Conservation (phyloP, 2,329 filamentous ascomycete species). For the Zymoseptoria ardabiliae region DNA sequence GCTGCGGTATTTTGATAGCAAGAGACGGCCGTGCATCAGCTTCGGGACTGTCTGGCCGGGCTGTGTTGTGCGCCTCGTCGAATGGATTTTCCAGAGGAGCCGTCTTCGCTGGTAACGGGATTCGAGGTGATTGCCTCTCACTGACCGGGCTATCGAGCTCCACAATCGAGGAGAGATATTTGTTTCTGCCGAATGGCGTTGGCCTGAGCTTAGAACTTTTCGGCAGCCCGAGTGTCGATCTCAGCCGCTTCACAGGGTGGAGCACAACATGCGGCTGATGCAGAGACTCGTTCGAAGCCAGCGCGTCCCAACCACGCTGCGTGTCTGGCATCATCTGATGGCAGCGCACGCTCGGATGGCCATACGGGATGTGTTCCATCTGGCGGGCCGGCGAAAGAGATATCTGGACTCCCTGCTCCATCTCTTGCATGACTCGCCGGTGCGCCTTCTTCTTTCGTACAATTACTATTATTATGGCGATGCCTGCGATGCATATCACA, state of each 20-base stretch:
- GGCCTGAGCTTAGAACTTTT: slow-evolving; percentile 17
- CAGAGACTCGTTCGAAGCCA: slow-evolving; percentile 35
- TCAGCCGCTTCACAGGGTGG: slow-evolving; percentile 13
- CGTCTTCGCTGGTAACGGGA: slow-evolving; percentile 16
- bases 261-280: slow-evolving; percentile 12
- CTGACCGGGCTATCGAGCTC: slow-evolving; percentile 28
- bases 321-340: slow-evolving; percentile 18
- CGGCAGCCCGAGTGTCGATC: slow-evolving; percentile 18
- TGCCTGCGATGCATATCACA: slow-evolving; percentile 17
- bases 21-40: slow-evolving; percentile 22
- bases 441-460: slow-evolving; percentile 20
- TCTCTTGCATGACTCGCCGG: slow-evolving; percentile 18
- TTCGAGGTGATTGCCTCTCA: slow-evolving; percentile 19
- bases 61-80: neutral
- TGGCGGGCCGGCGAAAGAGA: slow-evolving; percentile 7
- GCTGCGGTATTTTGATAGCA: slow-evolving; percentile 22
- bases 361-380: slow-evolving; percentile 17
- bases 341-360: slow-evolving; percentile 12
- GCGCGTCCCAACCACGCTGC: slow-evolving; percentile 34
- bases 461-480: slow-evolving; percentile 18
- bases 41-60: slow-evolving; percentile 19
- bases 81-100: neutral
- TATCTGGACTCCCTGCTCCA: slow-evolving; percentile 17
- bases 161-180: slow-evolving; percentile 33
- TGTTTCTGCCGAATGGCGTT: slow-evolving; percentile 12